A percentile compares a stretch with the other conserved stretches of the same genome.
phyloP scores from a whole-genome alignment of 192 early-diverging fungal species.

The Lobosporangium transversale region DNA sequence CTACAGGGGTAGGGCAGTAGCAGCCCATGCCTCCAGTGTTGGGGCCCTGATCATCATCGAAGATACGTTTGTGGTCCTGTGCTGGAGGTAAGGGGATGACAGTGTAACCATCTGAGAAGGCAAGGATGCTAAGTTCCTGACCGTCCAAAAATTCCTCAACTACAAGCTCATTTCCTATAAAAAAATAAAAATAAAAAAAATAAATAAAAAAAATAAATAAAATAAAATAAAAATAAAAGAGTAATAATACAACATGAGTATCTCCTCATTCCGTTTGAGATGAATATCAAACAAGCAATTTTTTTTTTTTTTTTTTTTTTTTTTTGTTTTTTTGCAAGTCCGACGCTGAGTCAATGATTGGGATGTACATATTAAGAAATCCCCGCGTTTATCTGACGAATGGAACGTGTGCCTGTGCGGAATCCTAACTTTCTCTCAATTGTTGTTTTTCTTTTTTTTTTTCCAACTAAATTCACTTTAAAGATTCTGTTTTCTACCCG shows the following conservation, averaged over 20 bases:
- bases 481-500: not conserved
- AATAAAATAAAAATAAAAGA: too few species aligned
- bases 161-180: constrained; percentile 80
- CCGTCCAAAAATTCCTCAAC: constrained; percentile 95
- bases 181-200: not conserved
- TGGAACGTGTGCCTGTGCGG: constrained; percentile 3
- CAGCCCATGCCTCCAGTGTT: constrained; percentile 99
- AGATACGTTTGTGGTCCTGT: constrained; percentile 99
- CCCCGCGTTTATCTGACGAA: constrained; percentile 51
- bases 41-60: constrained; percentile 91
- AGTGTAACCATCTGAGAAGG: constrained; percentile 96
- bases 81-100: constrained; percentile 89
- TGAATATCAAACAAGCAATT: not conserved
- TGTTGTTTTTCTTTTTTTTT: constrained; percentile 3
- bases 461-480: too few species aligned
- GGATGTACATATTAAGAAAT: constrained; percentile 12
- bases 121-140: constrained; percentile 92
- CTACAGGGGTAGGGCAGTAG: constrained; percentile 96
- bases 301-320: not conserved
- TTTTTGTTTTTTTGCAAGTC: constrained; percentile 15
- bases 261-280: constrained; percentile 1
- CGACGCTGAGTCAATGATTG: constrained; percentile 22
- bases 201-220: not conserved
- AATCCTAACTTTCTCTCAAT: constrained; percentile 5
- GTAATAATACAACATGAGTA: too few species aligned